Conservation (phyloP, 2,329 filamentous ascomycete genomes). For the Corinectria fuckeliana region DNA sequence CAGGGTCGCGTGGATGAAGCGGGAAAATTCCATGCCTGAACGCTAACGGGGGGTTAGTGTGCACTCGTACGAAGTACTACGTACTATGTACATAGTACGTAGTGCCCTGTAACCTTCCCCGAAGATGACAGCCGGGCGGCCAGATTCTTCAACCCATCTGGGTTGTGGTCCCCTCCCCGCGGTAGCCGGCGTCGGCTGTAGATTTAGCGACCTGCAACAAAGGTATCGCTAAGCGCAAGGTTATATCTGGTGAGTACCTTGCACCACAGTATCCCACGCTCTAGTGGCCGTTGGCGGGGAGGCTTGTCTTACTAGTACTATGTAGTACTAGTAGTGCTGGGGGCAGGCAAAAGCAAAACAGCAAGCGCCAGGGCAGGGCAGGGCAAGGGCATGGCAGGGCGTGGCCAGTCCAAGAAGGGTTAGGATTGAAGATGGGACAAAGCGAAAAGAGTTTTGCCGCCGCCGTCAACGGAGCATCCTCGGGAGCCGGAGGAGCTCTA, state of each 20-base stretch:
- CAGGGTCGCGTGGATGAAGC: constrained; percentile 7
- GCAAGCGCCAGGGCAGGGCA: constrained; percentile 21
- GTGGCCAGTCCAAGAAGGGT: constrained; percentile 10
- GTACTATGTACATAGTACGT: constrained; percentile 1
- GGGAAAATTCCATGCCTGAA: constrained; percentile 12
- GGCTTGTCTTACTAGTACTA: constrained; percentile 19
- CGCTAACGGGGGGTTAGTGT: no score
- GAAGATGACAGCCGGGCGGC: not conserved
- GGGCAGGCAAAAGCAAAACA: constrained; percentile 24
- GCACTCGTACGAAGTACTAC: no score
- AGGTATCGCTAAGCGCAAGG: constrained; percentile 31
- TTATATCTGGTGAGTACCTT: constrained; percentile 27
- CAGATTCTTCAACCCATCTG: constrained; percentile 3
- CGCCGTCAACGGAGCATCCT: constrained; percentile 38
- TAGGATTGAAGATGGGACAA: constrained; percentile 22
- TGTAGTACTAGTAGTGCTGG: no score
- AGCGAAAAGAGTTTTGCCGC: constrained; percentile 23
- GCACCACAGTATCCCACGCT: constrained; percentile 25
- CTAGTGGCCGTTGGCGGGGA: constrained; percentile 38
- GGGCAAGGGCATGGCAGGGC: constrained; percentile 21
- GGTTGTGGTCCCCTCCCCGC: constrained; percentile 24
- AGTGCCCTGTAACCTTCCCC: constrained; percentile 5
- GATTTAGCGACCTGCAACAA: constrained; percentile 25
- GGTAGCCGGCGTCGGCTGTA: constrained; percentile 33
- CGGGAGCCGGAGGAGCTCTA: constrained; percentile 24